These are phyloP conservation scores for Laburnicola sp. DNA, from an alignment of 2,329 filamentous ascomycete genomes.

Conservation along the genomic window DNA sequence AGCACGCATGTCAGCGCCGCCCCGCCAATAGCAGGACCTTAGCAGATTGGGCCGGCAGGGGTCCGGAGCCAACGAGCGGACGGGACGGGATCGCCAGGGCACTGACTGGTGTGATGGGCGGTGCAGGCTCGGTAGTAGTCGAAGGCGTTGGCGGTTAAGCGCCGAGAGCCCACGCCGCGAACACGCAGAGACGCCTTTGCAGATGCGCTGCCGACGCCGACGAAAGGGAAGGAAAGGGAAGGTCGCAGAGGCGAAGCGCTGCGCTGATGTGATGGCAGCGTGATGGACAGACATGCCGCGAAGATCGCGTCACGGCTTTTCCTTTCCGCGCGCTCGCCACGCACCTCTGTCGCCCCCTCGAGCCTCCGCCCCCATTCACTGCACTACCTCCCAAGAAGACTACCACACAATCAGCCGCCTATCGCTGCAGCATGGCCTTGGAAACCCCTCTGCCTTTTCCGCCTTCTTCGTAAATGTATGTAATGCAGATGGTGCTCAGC, in stretches of 20 bases:
- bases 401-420: neutral
- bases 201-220: neutral
- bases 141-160: constrained; percentile 3
- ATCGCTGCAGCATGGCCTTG: neutral
- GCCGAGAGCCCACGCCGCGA: constrained; percentile 5
- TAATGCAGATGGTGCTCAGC: constrained; percentile 2
- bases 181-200: neutral
- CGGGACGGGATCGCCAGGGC: constrained; percentile 25
- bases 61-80: constrained; percentile 34
- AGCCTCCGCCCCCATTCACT: neutral
- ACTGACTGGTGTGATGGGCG: constrained; percentile 24
- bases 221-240: neutral
- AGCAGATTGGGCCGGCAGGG: constrained; percentile 38
- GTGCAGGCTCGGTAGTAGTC: constrained; percentile 19
- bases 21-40: constrained; percentile 31
- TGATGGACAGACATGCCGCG: constrained; percentile 5
- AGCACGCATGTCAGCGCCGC: constrained; percentile 35
- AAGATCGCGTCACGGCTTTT: neutral
- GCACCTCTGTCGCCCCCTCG: neutral
- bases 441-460: neutral
- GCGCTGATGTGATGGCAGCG: constrained; percentile 11
- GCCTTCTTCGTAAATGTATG: neutral
- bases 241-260: neutral
- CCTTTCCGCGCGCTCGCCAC: no score
- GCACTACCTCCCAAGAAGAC: neutral